A percentile compares a stretch with the other conserved stretches of the same genome.
Conservation (phyloP, 2,329 filamentous ascomycete genomes). For the Trichoderma breve region DNA sequence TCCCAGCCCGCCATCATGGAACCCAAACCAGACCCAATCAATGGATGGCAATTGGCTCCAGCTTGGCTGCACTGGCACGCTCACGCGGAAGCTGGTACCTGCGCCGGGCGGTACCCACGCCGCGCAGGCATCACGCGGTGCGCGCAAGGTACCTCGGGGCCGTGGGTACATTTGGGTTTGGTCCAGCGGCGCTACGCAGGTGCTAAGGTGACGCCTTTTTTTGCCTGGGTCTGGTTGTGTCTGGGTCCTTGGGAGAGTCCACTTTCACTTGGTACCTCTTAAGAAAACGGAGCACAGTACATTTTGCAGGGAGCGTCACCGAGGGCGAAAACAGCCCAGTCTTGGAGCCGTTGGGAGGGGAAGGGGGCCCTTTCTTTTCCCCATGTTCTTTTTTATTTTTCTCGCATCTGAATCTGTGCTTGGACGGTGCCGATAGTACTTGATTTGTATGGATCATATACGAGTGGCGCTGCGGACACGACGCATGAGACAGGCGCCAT, state of each 20-base stretch:
- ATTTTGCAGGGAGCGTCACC: background rate
- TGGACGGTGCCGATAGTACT: background rate
- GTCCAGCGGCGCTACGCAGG: background rate
- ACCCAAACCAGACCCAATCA: background rate
- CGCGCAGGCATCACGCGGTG: background rate
- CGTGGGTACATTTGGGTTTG: background rate
- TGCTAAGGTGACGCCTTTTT: background rate
- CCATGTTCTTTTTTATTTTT: background rate
- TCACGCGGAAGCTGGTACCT: conserved; percentile 3
- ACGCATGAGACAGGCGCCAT: background rate
- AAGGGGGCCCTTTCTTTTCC: background rate
- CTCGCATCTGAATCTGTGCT: background rate
- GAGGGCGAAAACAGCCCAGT: background rate
- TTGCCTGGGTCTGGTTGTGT: background rate
- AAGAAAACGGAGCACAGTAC: background rate
- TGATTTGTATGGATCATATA: background rate
- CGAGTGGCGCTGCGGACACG: conserved; percentile 1
- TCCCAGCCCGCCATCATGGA: background rate
- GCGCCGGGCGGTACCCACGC: background rate
- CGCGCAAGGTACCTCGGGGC: background rate
- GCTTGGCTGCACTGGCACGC: background rate
- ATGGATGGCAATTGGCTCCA: background rate
- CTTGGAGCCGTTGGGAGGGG: background rate
- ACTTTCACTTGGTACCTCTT: background rate
- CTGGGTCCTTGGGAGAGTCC: background rate